Conservation (phyloP, 169 alveolate genomes). For the Eimeria praecox region DNA sequence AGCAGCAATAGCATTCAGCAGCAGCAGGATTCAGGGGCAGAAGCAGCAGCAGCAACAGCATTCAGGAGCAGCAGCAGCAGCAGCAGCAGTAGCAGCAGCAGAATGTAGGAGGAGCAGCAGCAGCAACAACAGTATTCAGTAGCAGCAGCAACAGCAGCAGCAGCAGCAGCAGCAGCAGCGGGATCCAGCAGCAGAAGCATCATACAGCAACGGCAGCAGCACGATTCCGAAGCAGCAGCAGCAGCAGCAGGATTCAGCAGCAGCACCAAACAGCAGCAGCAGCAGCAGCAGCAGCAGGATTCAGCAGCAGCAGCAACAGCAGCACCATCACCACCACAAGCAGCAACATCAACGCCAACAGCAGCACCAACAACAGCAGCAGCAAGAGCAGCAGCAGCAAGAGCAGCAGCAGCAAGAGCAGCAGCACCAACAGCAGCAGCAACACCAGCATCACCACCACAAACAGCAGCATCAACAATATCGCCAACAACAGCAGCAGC, state of each 20-base stretch:
- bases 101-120: too few relatives aligned
- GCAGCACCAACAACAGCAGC: not conserved
- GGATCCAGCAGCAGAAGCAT: slow-evolving; percentile 17
- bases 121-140: not conserved
- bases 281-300: not conserved
- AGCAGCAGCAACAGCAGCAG: not conserved
- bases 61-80: too few relatives aligned
- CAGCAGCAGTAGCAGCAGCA: too few relatives aligned
- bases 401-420: not conserved
- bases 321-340: not conserved
- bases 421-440: not conserved
- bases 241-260: not conserved
- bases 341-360: not conserved
- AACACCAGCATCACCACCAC: not conserved
- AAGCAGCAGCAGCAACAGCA: too few relatives aligned
- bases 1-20: slow-evolving; percentile 9
- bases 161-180: not conserved
- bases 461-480: not conserved
- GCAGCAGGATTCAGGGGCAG: not conserved
- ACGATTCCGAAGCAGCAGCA: not conserved
- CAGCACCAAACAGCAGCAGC: not conserved
- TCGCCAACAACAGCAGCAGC: not conserved
- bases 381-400: not conserved
- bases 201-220: not conserved
- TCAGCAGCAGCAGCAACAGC: not conserved